Evolutionary conservation across 2,329 filamentous ascomycete species (phyloP), one percentile per base, ranked within the genome.

Genomic region (Alternaria sp.): DNA sequence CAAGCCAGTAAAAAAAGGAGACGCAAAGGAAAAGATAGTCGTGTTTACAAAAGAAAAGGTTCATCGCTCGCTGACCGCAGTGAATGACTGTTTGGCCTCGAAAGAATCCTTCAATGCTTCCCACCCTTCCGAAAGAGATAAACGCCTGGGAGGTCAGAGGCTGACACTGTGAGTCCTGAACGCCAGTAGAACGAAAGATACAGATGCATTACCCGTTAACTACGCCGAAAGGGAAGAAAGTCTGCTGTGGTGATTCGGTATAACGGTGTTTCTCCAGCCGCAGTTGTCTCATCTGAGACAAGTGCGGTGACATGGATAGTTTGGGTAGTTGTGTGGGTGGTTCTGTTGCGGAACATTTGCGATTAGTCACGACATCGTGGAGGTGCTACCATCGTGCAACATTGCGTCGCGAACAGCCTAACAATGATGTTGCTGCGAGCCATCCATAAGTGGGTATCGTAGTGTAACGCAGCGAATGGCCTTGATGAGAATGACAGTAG

Each of bases 11-110:
- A 47, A 45, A 55, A 61, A 49, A 52, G 58, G 59, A 56, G 59
- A 32, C 44, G 53, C 52, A 45, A 30, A 45, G 13, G 49, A 52
- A 52, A 52, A 52, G 30, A 30, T 52, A 52, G 49, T 40, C 46
- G 17, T 58, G 47, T 67, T 57, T 67, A 71, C 69, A 71, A 73
- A 71, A 63, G 66, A 73, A 70, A 65, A 68, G 45, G 66, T 66
- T 67, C 55, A 49, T 43, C 46, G 47, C 47, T 61, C 60, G 61
- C 65, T 64, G 55, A 60, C 62, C 65, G 59, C 52, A 69, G 67
- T 52, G 58, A 70, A 55, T 69, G 67, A 73, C 67, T 67, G 67
- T 61, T 61, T 46, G 52, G 36, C 26, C 52, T 26, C 43, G 10
- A 30, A 21, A 54, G 21, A 23, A 30, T 19, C 28, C 30, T 52